These are phyloP conservation scores for Vicia villosa DNA, from an alignment of 306 rosid species.

Conservation along the genomic window DNA sequence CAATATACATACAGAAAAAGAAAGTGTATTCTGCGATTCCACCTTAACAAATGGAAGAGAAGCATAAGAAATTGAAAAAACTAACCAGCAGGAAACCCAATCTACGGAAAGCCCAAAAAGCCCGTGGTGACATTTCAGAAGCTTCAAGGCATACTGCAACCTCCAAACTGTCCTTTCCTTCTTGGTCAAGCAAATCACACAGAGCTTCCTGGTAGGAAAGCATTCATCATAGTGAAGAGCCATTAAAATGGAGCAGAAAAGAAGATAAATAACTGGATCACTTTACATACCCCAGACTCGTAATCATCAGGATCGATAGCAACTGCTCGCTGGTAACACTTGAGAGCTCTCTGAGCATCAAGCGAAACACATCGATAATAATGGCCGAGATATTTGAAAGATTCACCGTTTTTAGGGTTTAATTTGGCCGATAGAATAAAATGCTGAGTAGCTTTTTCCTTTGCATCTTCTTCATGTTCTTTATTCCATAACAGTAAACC, in stretches of 20 bases:
- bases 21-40: no score
- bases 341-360: conserved; percentile 65
- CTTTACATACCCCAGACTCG: conserved; percentile 53
- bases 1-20: no score
- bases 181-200: conserved; percentile 72
- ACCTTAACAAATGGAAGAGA: no score
- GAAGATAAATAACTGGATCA: not conserved
- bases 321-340: conserved; percentile 85
- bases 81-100: conserved; percentile 79
- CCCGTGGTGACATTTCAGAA: conserved; percentile 71
- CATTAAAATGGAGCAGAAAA: not conserved
- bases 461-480: no score
- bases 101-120: conserved; percentile 93
- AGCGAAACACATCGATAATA: conserved; percentile 48
- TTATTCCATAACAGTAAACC: conserved; percentile 71
- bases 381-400: conserved; percentile 75
- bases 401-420: conserved; percentile 69
- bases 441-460: conserved; percentile 69
- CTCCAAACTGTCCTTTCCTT: conserved; percentile 72
- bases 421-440: conserved; percentile 69
- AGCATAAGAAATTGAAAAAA: no score
- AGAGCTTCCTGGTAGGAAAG: conserved; percentile 54
- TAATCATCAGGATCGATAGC: conserved; percentile 68
- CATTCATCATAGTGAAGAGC: no score
- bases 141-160: conserved; percentile 73